These are phyloP conservation scores for Pichia paraexigua DNA, from an alignment of 805 yeast genomes.

Conservation along the genomic window DNA sequence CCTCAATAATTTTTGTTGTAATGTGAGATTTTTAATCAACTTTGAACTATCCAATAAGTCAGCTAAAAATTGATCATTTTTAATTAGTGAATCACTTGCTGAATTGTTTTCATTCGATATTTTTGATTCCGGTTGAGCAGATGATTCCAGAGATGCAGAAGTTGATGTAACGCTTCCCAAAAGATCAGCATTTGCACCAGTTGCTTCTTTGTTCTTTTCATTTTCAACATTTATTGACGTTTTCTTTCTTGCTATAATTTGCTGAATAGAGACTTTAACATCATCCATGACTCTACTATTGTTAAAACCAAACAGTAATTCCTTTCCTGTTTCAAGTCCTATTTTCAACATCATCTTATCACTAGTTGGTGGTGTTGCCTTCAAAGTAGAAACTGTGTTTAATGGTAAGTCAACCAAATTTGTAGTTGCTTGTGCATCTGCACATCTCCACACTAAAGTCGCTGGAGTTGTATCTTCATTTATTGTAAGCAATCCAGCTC, in stretches of 20 bases:
- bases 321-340: constrained; percentile 22
- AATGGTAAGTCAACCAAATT: constrained; percentile 35
- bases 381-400: constrained; percentile 41
- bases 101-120: neutral
- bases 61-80: constrained; percentile 24
- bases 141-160: neutral
- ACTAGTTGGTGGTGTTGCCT: constrained; percentile 61
- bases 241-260: constrained; percentile 58
- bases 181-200: neutral
- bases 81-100: constrained; percentile 10
- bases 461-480: constrained; percentile 53
- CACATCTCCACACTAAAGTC: constrained; percentile 48
- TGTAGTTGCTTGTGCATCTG: constrained; percentile 36
- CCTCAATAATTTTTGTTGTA: constrained; percentile 71
- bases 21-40: constrained; percentile 58
- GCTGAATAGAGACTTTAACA: constrained; percentile 59
- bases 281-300: constrained; percentile 70
- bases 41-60: constrained; percentile 45
- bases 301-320: constrained; percentile 52
- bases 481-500: constrained; percentile 49
- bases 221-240: constrained; percentile 31
- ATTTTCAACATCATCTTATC: constrained; percentile 63
- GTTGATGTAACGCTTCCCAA: constrained; percentile 30
- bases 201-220: constrained; percentile 2
- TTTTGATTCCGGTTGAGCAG: neutral